These are phyloP conservation scores for Pythium guiyangense DNA, from an alignment of 352 stramenopile species.

Conservation along the genomic window DNA sequence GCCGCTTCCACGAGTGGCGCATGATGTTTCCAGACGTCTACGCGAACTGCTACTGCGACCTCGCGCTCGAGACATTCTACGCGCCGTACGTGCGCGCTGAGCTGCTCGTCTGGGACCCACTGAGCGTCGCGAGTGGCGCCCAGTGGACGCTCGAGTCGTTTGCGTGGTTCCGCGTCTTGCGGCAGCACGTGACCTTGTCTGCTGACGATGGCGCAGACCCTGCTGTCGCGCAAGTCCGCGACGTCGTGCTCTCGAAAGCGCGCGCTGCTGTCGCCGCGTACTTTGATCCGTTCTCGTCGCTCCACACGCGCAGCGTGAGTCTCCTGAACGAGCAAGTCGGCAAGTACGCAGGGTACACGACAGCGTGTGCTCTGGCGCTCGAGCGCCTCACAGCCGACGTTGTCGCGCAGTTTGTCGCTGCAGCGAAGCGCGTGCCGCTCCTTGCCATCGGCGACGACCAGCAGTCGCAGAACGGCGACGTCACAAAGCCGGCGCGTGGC, in stretches of 20 bases:
- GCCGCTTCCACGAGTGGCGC: constrained; percentile 69
- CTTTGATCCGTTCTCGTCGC: constrained; percentile 56
- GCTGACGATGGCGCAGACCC: too few relatives aligned
- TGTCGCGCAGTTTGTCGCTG: constrained; percentile 22
- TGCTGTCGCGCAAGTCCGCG: constrained; percentile 36
- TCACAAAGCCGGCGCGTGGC: constrained; percentile 4
- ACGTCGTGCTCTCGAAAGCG: constrained; percentile 48
- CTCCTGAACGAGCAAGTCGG: constrained; percentile 48
- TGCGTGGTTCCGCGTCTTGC: constrained; percentile 46
- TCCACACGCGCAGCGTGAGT: constrained; percentile 48
- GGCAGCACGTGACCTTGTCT: constrained; percentile 36
- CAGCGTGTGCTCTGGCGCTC: constrained; percentile 23
- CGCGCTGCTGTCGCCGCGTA: constrained; percentile 26
- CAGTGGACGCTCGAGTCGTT: constrained; percentile 38
- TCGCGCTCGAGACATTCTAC: constrained; percentile 57
- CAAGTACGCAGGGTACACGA: constrained; percentile 20
- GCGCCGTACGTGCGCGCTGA: constrained; percentile 61
- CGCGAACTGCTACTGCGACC: constrained; percentile 51
- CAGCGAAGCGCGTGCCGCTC: constrained; percentile 39
- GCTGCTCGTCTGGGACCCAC: constrained; percentile 60
- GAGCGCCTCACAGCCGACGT: constrained; percentile 22
- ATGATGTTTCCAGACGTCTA: constrained; percentile 64
- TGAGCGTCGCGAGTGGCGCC: constrained; percentile 28
- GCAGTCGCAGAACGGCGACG: not conserved
- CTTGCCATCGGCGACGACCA: constrained; percentile 31